A percentile compares a stretch with the other conserved stretches of the same genome.
These are phyloP conservation scores for Sparassis latifolia DNA, from an alignment of 1,284 basidiomycete species.

Conservation along the genomic window DNA sequence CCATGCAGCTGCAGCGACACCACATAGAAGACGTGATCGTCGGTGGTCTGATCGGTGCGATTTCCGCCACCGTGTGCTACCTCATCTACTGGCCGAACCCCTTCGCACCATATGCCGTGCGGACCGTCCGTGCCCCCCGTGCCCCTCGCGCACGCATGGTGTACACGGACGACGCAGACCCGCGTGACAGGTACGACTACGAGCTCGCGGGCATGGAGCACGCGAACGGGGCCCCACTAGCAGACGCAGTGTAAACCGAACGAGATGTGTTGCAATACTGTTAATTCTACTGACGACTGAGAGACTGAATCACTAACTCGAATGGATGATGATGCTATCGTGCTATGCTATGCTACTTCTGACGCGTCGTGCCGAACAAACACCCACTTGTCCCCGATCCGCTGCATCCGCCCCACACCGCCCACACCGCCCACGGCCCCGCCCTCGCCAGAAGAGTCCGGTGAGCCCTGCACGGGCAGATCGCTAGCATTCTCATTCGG, in stretches of 20 bases:
- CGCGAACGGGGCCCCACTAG: constrained; percentile 39
- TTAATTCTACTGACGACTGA: constrained; percentile 9
- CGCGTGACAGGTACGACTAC: constrained; percentile 31
- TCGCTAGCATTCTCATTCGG: too few species aligned
- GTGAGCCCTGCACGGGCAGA: too few species aligned
- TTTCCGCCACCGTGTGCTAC: constrained; percentile 45
- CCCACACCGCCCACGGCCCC: too few species aligned
- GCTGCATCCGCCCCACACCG: constrained; percentile 48
- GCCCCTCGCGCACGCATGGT: constrained; percentile 35
- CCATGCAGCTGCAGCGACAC: constrained; percentile 39
- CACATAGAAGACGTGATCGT: constrained; percentile 64
- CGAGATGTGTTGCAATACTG: constrained; percentile 12
- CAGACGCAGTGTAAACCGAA: constrained; percentile 19
- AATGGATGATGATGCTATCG: neutral
- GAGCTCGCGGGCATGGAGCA: constrained; percentile 44
- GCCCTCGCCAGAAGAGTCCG: constrained; percentile 13
- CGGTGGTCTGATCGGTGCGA: constrained; percentile 49
- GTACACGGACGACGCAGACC: constrained; percentile 25
- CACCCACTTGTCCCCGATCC: constrained; percentile 65
- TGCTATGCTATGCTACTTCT: constrained; percentile 10
- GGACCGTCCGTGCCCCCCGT: constrained; percentile 2
- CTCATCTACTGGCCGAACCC: constrained; percentile 62
- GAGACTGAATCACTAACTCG: neutral
- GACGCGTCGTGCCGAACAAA: constrained; percentile 39
- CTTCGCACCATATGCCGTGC: constrained; percentile 33